Evolutionary conservation across 2,329 filamentous ascomycete species (phyloP), one percentile per base, ranked within the genome.

Genomic region (Fusarium circinatum): DNA sequence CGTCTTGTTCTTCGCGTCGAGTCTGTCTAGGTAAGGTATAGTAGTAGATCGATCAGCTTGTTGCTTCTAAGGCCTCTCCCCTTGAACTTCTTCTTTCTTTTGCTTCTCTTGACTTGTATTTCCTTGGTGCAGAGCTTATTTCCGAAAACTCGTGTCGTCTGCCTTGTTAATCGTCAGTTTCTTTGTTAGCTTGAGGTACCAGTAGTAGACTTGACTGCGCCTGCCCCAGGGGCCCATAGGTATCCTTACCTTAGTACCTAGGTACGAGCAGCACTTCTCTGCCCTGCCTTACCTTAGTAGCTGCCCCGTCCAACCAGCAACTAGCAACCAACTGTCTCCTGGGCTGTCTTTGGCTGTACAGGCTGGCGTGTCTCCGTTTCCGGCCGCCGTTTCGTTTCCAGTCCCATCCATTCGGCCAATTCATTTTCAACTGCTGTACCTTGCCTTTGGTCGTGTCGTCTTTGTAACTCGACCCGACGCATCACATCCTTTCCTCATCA

Each of bases 341-440:
- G 45, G 38, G 41, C 65, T 67, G 49, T 45, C 62, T 66, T 62
- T 48, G 58, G 57, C 39, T 36, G 62, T 26, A 34, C 39, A 44
- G 42, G 42, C 38, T 65, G 62, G 45, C 57, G 44, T 51, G 45
- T 65, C 51, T 70, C 65, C 67, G 55, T 70, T 68, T 59, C 74
- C 71, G 71, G 71, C 71, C 71, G 67, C 67, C 71, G 64, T 66
- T 54, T 70, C 51, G 51, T 66, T 55, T 59, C 41, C 52, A 45
- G 34, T 54, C 52, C 63, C 58, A 54, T 65, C 58, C 51, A 58
- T 65, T 38, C 51, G 17, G 9, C 9, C 34, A 65, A 44, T 67
- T 49, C 65, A 69, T 64, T 68, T 64, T 72, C 70, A 56, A 56
- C 64, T 74, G 70, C 17, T 32, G 30, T 51, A 20, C 13, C 42